Conservation (phyloP, 805 yeast genomes). For the Barnettozyma pratensis region DNA sequence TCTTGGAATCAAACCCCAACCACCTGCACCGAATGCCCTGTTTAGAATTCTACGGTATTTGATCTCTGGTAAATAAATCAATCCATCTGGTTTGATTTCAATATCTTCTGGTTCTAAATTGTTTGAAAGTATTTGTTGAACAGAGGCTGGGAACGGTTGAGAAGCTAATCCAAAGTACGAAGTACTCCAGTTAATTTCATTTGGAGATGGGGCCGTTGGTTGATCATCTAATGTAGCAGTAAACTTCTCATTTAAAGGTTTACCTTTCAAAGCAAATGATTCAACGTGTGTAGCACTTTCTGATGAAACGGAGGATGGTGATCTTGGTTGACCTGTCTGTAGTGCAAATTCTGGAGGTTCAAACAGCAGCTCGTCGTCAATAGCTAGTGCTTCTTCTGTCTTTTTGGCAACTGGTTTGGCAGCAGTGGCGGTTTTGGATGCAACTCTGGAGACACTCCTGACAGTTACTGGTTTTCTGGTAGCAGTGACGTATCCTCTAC, state of each 20-base stretch:
- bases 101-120: constrained; percentile 67
- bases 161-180: constrained; percentile 85
- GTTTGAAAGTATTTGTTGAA: constrained; percentile 55
- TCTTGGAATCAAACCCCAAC: constrained; percentile 97
- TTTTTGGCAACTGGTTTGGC: background rate
- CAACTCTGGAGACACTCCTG: constrained; percentile 2
- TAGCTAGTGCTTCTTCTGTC: background rate
- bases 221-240: constrained; percentile 18
- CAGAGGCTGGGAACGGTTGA: constrained; percentile 62
- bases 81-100: constrained; percentile 94
- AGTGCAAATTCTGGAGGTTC: constrained; percentile 22
- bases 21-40: constrained; percentile 95
- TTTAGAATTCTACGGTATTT: constrained; percentile 88
- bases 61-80: constrained; percentile 89
- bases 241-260: constrained; percentile 15
- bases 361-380: constrained; percentile 4
- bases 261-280: constrained; percentile 12
- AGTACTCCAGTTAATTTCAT: constrained; percentile 66
- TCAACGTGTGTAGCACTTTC: background rate
- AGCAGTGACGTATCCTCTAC: constrained; percentile 5
- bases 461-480: constrained; percentile 2
- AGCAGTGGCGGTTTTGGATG: background rate
- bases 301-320: background rate
- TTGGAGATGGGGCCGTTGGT: constrained; percentile 14
- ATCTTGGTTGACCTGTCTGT: constrained; percentile 19